Evolutionary conservation across 306 rosid species (phyloP), one percentile per base, ranked within the genome.

Genomic region (Ceratonia siliqua): DNA sequence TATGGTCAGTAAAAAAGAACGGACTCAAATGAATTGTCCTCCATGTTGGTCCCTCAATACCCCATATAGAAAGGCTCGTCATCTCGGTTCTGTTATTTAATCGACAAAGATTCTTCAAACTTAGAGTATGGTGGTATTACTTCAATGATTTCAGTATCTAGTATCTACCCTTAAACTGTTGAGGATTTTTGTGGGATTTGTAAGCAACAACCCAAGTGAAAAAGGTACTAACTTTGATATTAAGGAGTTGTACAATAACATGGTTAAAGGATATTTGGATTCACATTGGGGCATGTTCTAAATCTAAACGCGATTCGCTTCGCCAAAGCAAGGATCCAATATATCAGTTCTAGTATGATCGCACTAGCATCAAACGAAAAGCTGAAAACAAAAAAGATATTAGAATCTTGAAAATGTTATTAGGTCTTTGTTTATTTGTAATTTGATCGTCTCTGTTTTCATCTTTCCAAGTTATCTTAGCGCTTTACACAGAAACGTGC

Each of bases 401-500:
- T 4, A 21, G 24, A 20, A 52, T 20, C 30, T 50, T 38, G 72
- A 35, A 78, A 48, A 48, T 7, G 21, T 0, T 56, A 55, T 0
- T 7, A 46, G 58, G 64, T 1, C 21, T 48, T 4, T 25, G 62
- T 24, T 35, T 6, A 38, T 18, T n/a, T 15, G 74, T 33, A 66
- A 64, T 24, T 58, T 13, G 5, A 20, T 6, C 32, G 14, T 32
- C 24, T 12, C 11, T 1, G 38, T 2, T 22, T 22, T 64, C 56
- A 42, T 54, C 49, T 68, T 61, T 76, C 68, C 52, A 62, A 69
- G 62, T 46, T 63, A 2, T 62, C 52, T 43, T 2, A 0, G 41
- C 1, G 64, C 17, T 30, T 28, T 22, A 39, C 27, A 75, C 46
- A 77, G 91, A 79, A 81, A 79, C 92, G 91, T 88, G 96, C 77